phyloP scores from a whole-genome alignment of 2,329 filamentous ascomycete genomes.

The Seiridium unicorne region DNA sequence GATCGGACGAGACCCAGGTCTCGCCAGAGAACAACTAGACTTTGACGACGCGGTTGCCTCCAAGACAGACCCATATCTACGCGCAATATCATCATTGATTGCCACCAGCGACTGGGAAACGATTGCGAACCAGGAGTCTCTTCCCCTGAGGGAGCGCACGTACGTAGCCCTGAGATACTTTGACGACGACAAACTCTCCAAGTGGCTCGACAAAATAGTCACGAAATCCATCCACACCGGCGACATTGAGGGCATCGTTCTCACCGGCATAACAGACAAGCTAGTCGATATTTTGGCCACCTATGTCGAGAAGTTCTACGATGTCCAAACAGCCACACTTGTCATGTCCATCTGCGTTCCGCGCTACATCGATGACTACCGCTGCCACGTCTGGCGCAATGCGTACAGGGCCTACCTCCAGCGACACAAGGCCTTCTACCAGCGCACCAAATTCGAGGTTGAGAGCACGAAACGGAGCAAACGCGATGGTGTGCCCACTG shows the following conservation, averaged over 20 bases:
- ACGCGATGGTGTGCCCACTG: constrained; percentile 59
- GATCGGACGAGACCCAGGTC: constrained; percentile 46
- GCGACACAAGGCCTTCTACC: constrained; percentile 70
- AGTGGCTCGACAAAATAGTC: constrained; percentile 68
- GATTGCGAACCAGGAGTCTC: constrained; percentile 69
- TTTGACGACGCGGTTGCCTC: constrained; percentile 59
- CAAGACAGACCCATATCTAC: constrained; percentile 74
- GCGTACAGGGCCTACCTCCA: constrained; percentile 71
- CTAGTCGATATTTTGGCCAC: constrained; percentile 74
- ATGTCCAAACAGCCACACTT: constrained; percentile 76
- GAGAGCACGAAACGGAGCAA: constrained; percentile 71
- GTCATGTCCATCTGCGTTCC: constrained; percentile 73
- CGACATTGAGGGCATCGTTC: constrained; percentile 73
- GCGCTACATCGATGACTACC: constrained; percentile 73
- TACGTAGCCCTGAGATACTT: constrained; percentile 71
- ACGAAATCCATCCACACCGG: constrained; percentile 60
- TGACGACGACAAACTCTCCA: constrained; percentile 58
- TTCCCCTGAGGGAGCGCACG: constrained; percentile 73
- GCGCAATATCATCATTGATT: constrained; percentile 76
- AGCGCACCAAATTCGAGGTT: constrained; percentile 75
- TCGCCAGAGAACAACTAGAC: constrained; percentile 50
- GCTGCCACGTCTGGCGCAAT: constrained; percentile 71
- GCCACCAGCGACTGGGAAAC: constrained; percentile 73
- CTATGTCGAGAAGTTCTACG: constrained; percentile 73
- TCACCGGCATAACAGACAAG: constrained; percentile 73